phyloP scores from a whole-genome alignment of 306 rosid species.

The Albizia julibrissin region DNA sequence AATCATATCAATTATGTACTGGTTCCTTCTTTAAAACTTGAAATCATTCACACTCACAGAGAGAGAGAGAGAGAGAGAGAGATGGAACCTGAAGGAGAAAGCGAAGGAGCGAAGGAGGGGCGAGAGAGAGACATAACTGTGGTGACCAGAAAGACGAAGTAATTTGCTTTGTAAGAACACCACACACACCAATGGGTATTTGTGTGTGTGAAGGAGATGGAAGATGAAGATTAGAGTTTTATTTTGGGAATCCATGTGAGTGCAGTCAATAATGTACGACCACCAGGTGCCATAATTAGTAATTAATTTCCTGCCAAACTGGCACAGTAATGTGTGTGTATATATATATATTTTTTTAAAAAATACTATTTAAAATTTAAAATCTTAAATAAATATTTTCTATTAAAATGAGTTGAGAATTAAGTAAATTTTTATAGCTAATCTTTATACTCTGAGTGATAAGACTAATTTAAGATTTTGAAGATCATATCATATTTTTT shows the following conservation, averaged over 20 bases:
- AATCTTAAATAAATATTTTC: too few relatives aligned
- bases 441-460: too few relatives aligned
- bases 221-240: too few relatives aligned
- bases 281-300: not conserved
- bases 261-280: not conserved
- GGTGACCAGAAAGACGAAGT: not conserved
- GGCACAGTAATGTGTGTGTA: too few relatives aligned
- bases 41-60: not conserved
- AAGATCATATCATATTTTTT: too few relatives aligned
- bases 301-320: not conserved
- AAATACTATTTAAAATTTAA: too few relatives aligned
- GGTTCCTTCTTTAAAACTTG: not conserved
- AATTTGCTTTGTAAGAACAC: not conserved
- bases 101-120: not conserved
- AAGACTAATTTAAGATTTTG: too few relatives aligned
- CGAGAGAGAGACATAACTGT: not conserved
- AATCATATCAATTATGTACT: not conserved
- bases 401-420: too few relatives aligned
- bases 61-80: not conserved
- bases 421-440: too few relatives aligned
- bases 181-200: not conserved
- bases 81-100: not conserved
- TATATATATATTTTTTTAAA: too few relatives aligned
- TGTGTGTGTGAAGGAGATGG: too few relatives aligned
- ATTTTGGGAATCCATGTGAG: not conserved